A percentile compares a stretch with the other conserved stretches of the same genome.
These are phyloP conservation scores for Prasinococcaceae sp. DNA, from an alignment of 139 green algal genomes.

Conservation along the genomic window DNA sequence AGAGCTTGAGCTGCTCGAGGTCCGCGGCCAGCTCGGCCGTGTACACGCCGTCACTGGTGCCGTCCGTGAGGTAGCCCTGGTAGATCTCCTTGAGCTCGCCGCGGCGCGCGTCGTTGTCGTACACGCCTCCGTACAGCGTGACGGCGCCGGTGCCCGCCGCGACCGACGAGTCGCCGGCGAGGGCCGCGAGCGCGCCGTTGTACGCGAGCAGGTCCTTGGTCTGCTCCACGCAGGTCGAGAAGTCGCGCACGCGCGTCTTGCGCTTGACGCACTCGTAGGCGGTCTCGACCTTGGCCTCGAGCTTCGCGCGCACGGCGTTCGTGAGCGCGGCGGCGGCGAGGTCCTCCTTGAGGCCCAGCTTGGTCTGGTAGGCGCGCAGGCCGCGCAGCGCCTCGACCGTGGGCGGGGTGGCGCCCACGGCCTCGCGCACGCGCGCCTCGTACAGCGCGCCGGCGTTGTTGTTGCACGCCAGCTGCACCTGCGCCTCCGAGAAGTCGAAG, in stretches of 20 bases:
- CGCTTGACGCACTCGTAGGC: constrained; percentile 53
- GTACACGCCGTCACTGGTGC: constrained; percentile 12
- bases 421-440: constrained; percentile 27
- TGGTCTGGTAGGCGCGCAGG: constrained; percentile 46
- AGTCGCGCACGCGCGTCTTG: constrained; percentile 6
- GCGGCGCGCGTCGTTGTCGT: constrained; percentile 27
- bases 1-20: constrained; percentile 39
- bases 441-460: constrained; percentile 70
- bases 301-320: constrained; percentile 32
- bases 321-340: constrained; percentile 47
- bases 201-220: constrained; percentile 32
- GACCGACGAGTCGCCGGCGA: constrained; percentile 20
- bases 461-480: constrained; percentile 20
- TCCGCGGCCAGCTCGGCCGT: constrained; percentile 34
- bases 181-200: constrained; percentile 27
- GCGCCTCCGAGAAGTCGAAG: constrained; percentile 77
- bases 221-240: constrained; percentile 17
- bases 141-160: constrained; percentile 37
- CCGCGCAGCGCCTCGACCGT: constrained; percentile 17
- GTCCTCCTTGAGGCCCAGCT: constrained; percentile 68
- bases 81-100: constrained; percentile 30
- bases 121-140: constrained; percentile 33
- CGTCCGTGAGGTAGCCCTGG: constrained; percentile 48
- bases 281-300: constrained; percentile 46
- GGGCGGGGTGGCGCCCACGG: constrained; percentile 41